Evolutionary conservation across 352 stramenopile species (phyloP).

Genomic region (Pythium periplocum): DNA sequence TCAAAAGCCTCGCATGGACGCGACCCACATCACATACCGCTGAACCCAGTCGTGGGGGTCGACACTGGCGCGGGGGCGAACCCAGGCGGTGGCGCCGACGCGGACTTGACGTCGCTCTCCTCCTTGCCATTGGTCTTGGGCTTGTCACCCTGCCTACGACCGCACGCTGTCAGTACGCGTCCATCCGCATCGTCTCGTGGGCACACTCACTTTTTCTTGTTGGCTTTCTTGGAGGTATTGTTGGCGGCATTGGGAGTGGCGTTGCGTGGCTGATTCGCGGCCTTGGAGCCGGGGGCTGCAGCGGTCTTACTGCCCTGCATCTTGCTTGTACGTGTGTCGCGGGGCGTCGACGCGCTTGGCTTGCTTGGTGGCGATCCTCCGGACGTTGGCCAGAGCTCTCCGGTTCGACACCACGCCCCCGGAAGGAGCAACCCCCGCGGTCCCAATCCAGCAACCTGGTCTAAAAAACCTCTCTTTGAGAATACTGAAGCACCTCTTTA

Average conservation of each 20-base stretch:
- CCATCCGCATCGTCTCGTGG: too few species aligned
- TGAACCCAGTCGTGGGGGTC: constrained; percentile 26
- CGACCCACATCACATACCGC: constrained; percentile 23
- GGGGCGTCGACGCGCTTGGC: too few species aligned
- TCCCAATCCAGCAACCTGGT: too few species aligned
- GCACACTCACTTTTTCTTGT: constrained; percentile 23
- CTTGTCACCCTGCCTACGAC: too few species aligned
- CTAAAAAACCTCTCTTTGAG: too few species aligned
- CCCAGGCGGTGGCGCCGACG: constrained; percentile 26
- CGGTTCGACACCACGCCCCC: too few species aligned
- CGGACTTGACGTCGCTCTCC: constrained; percentile 13
- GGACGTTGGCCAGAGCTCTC: too few species aligned
- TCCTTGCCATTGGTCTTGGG: constrained; percentile 14
- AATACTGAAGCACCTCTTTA: too few species aligned
- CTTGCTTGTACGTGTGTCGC: background rate
- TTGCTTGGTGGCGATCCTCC: too few species aligned
- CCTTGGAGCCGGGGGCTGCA: constrained; percentile 5
- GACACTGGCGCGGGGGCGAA: constrained; percentile 23
- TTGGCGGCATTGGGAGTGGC: constrained; percentile 1
- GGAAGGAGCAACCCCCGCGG: too few species aligned
- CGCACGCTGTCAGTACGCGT: too few species aligned
- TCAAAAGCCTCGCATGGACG: too few species aligned
- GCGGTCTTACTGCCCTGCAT: constrained; percentile 1
- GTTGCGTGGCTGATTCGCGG: constrained; percentile 1
- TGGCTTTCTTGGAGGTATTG: constrained; percentile 15